Base-by-base conservation (phyloP, 2,329 filamentous ascomycete genomes). In the Talaromyces sp. region DNA sequence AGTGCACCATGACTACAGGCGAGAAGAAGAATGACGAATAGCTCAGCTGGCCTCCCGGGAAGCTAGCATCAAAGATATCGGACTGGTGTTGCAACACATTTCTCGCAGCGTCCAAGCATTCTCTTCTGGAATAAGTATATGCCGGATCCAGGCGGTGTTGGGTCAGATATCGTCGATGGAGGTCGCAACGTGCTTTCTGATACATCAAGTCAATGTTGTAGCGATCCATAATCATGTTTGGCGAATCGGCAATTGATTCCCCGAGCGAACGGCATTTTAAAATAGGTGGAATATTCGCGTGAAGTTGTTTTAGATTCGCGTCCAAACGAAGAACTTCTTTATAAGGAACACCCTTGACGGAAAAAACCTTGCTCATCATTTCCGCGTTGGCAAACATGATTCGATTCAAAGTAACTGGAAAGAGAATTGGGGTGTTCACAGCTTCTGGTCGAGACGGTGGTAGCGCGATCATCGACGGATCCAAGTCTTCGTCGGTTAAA, bases 11-110 rank as follows among this genome's bases (percentile, higher is more conserved):
- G 1, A 61, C 59, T 11, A 61, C 52, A 8, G 65, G 61, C 1
- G 61, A 59, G 52, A 64, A 62, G 35, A 66, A 66, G 35, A 62
- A 66, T 17, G 61, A 61, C 10, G 54, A 54, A 19, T 56, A 58
- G n/a, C 59, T 27, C 8, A 62, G 26, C 27, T 55, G 53, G 5
- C 53, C 53, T 17, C 53, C 53, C 24, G 53, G 24, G 6, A 32
- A 27, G 11, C 31, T 43, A 6, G 53, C 53, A 19, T 55, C 53
- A n/a, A 55, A 55, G n/a, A 55, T 55, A 55, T 55, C 53, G 6
- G 32, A 38, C 19, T 55, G 53, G 53, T 55, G 53, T 27, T 55
- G 53, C 32, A 55, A 26, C 12, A 55, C 53, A 21, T 11, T 55
- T 21, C 53, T 41, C 14, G 53, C 53, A 32, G 53, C 53, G 8